Conservation (phyloP, 129 eudicot species). For the Lactuca sativa region DNA sequence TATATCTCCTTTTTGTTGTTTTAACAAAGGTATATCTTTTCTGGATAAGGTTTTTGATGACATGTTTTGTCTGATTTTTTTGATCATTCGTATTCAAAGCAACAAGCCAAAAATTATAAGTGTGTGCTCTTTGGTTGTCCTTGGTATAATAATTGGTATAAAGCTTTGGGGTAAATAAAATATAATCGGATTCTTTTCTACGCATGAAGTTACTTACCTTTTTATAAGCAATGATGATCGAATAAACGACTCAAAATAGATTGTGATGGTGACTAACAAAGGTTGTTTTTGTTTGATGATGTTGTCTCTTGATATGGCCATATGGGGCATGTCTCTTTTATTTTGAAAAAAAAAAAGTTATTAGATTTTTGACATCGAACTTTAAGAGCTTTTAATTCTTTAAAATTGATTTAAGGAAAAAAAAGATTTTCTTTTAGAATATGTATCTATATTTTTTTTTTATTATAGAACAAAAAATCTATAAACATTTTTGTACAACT, state of each 20-base stretch:
- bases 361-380: too few relatives aligned
- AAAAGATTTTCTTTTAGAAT: too few relatives aligned
- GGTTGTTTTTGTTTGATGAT: not conserved
- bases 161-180: not conserved
- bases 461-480: too few relatives aligned
- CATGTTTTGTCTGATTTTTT: conserved; percentile 4
- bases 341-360: too few relatives aligned
- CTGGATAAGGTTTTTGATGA: not conserved
- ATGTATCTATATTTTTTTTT: too few relatives aligned
- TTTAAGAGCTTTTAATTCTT: too few relatives aligned
- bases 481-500: too few relatives aligned
- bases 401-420: too few relatives aligned
- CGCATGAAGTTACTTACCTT: not conserved
- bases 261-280: not conserved
- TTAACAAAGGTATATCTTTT: not conserved
- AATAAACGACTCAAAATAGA: not conserved
- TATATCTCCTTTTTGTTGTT: not conserved
- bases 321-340: not conserved
- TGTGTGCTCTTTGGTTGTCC: not conserved
- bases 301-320: not conserved
- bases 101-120: not conserved
- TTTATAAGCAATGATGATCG: not conserved
- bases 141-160: conserved; percentile 1
- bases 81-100: conserved; percentile 5
- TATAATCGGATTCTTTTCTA: not conserved